Base-by-base conservation (phyloP, 352 stramenopile genomes). In the Elongisporangium anandrum region DNA sequence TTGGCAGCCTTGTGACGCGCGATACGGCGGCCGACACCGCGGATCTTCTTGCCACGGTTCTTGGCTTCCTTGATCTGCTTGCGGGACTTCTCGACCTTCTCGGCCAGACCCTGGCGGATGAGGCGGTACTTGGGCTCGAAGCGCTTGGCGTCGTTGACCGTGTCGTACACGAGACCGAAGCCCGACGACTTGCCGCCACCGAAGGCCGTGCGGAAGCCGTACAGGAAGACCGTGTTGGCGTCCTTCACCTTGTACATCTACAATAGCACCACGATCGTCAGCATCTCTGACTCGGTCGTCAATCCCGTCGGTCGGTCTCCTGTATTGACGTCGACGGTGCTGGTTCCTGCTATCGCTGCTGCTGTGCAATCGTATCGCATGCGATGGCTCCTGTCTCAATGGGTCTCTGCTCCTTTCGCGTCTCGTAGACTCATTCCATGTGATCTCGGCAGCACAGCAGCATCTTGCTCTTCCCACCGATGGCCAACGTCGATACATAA, bases 1-100 rank as follows among this genome's bases (percentile, higher is more conserved):
- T 98, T 98, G 76, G 98, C 98, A 52, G 97, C 96, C 88, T 99
- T 99, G 95, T 99, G 97, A 80, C 97, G 98, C 69, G 96, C 96
- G 76, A 99, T 98, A 79, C 93, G 95, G 61, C 95, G 94, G 68
- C 97, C 97, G 24, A 98, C 97, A 92, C 97, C 97, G 63, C 96
- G 94, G 57, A 98, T 75, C 94, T 99, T 99, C 87, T 98, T 97
- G 68, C 69, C 92, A 63, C 97, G 96, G 87, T 99, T 99, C 95
- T 99, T 99, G 66, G 92, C 87, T 78, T 99, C 97, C 94, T 99
- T 99, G 82, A 99, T 99, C 74, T 98, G 96, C 90, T 99, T 99
- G 68, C 97, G 88, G 60, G 93, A 98, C 62, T 83, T 96, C 79
- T 99, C 96, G 65, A 98, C 97, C 88, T 98, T 98, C 60, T 98